phyloP scores from a whole-genome alignment of 148 eudicot species.

The Beta vulgaris region DNA sequence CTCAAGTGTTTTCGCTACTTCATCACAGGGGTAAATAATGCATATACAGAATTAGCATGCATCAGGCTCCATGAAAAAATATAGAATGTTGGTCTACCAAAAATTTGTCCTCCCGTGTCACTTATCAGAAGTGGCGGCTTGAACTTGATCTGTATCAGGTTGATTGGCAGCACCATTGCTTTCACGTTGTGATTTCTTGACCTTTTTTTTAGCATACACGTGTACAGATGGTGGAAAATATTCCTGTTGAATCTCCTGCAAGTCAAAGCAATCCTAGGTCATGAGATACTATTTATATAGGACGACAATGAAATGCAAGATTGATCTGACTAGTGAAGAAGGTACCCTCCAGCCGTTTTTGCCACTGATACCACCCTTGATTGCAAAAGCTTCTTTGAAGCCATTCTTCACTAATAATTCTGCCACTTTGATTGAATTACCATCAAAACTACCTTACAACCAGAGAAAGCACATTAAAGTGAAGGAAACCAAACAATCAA shows the following conservation, averaged over 20 bases:
- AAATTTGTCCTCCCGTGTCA: not conserved
- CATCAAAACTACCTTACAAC: slow-evolving; percentile 97
- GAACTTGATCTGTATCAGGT: slow-evolving; percentile 31
- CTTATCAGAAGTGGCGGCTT: slow-evolving; percentile 28
- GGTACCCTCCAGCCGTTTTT: slow-evolving; percentile 86
- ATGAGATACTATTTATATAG: not conserved
- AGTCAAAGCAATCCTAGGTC: not conserved
- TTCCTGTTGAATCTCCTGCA: slow-evolving; percentile 84
- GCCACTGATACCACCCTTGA: slow-evolving; percentile 88
- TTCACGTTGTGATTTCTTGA: slow-evolving; percentile 32
- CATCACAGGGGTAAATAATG: not conserved
- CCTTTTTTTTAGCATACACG: slow-evolving; percentile 57
- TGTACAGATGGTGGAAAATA: slow-evolving; percentile 92
- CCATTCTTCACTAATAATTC: slow-evolving; percentile 81
- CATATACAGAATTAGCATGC: not conserved
- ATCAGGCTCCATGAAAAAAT: not conserved
- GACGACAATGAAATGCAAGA: slow-evolving; percentile 3
- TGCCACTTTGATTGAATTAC: slow-evolving; percentile 83
- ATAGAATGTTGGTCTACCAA: not conserved
- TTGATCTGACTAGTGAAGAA: not conserved
- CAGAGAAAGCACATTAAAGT: slow-evolving; percentile 22
- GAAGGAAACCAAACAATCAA: not conserved
- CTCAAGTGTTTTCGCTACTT: not conserved
- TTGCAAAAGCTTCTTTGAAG: slow-evolving; percentile 84
- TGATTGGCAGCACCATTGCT: slow-evolving; percentile 42